Conservation (phyloP, 495 filamentous ascomycete species). For the Daldinia decipiens region DNA sequence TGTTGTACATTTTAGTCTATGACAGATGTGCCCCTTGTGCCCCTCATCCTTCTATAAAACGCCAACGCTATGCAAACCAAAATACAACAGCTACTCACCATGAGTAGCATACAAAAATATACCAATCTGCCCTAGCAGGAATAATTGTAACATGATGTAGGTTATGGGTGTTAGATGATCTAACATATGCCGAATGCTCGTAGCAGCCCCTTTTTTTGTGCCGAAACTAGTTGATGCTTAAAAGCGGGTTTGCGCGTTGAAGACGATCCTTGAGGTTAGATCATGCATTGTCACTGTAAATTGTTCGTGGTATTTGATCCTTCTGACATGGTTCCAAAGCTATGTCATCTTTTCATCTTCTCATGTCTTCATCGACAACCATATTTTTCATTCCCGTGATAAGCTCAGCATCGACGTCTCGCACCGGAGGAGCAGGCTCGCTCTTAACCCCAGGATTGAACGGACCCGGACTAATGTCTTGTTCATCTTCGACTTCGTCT, state of each 20-base stretch:
- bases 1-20: constrained; percentile 37
- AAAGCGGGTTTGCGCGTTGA: constrained; percentile 3
- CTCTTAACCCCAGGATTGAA: constrained; percentile 2
- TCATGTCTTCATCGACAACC: constrained; percentile 48
- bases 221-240: background rate
- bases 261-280: background rate
- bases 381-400: constrained; percentile 62
- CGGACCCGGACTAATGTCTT: background rate
- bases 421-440: constrained; percentile 30
- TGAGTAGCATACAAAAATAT: constrained; percentile 20
- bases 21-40: constrained; percentile 11
- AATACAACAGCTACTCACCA: constrained; percentile 19
- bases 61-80: constrained; percentile 39
- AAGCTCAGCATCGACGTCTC: constrained; percentile 59
- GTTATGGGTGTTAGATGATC: background rate
- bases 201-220: background rate
- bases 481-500: constrained; percentile 39
- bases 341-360: constrained; percentile 35
- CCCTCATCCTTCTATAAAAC: constrained; percentile 22
- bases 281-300: constrained; percentile 9
- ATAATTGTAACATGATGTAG: background rate
- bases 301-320: background rate
- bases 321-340: background rate
- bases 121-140: constrained; percentile 23
- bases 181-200: background rate